Evolutionary conservation across 2,329 filamentous ascomycete genomes (phyloP).

Genomic region (Torrubiella hemipterigena): DNA sequence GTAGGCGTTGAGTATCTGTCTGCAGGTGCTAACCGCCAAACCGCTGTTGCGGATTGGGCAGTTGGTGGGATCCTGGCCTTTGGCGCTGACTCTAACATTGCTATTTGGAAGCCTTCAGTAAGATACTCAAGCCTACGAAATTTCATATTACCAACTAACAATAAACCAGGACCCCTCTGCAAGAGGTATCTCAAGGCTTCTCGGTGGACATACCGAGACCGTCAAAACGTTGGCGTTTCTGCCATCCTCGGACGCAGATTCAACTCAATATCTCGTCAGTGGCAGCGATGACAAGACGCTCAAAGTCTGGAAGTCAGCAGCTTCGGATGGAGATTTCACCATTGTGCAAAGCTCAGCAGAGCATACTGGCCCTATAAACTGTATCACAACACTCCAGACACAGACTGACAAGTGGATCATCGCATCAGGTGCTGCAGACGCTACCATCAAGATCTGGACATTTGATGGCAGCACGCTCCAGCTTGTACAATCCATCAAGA

Average conservation of each 20-base stretch:
- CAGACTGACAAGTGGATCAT: slow-evolving; percentile 35
- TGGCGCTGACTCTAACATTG: slow-evolving; percentile 80
- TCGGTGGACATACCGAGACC: slow-evolving; percentile 64
- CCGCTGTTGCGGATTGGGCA: slow-evolving; percentile 84
- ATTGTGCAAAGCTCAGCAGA: slow-evolving; percentile 42
- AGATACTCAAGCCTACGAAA: slow-evolving; percentile 18
- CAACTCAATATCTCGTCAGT: slow-evolving; percentile 52
- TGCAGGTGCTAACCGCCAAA: slow-evolving; percentile 81
- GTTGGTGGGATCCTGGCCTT: slow-evolving; percentile 64
- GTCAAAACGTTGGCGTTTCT: slow-evolving; percentile 81
- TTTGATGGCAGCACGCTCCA: slow-evolving; percentile 36
- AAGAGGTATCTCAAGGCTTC: slow-evolving; percentile 51
- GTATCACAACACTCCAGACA: slow-evolving; percentile 34
- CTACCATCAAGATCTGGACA: slow-evolving; percentile 58
- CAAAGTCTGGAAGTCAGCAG: slow-evolving; percentile 50
- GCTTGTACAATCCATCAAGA: slow-evolving; percentile 58
- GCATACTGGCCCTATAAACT: slow-evolving; percentile 69
- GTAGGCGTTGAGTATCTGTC: slow-evolving; percentile 52
- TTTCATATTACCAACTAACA: slow-evolving; percentile 5
- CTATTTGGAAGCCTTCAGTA: slow-evolving; percentile 74
- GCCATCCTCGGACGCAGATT: slow-evolving; percentile 30
- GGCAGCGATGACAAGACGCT: slow-evolving; percentile 73
- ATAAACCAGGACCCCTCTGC: slow-evolving; percentile 20
- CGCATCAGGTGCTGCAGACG: slow-evolving; percentile 72
- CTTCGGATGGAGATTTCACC: slow-evolving; percentile 16